Conservation (phyloP, 345 rosid species). For the Eucalyptus shirleyi region DNA sequence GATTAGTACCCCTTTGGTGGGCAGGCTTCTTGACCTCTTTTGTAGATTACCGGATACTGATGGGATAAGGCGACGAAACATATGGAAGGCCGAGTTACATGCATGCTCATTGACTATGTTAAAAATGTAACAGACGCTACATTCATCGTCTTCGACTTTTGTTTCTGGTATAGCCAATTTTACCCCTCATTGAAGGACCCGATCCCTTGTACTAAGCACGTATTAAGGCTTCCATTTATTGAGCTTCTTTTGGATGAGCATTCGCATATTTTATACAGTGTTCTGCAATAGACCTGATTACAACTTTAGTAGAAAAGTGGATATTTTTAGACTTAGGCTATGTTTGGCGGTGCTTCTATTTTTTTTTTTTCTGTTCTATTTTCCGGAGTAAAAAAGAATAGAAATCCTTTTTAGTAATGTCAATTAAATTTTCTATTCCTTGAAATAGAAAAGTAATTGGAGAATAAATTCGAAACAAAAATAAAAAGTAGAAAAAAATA, state of each 20-base stretch:
- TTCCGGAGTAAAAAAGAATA: too few relatives aligned
- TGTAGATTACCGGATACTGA: not conserved
- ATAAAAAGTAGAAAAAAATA: too few relatives aligned
- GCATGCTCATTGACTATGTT: not conserved
- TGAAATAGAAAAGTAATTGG: accelerated
- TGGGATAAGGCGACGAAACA: not conserved
- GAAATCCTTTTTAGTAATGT: too few relatives aligned
- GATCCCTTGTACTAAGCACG: not conserved
- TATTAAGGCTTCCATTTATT: not conserved
- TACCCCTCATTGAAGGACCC: not conserved
- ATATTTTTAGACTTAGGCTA: not conserved
- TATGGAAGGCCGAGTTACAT: not conserved
- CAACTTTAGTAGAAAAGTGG: not conserved
- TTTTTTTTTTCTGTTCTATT: too few relatives aligned
- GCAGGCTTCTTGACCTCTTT: not conserved
- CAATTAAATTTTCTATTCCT: too few relatives aligned
- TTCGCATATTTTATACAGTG: not conserved
- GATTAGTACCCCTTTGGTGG: not conserved
- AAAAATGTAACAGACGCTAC: not conserved
- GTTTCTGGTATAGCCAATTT: not conserved
- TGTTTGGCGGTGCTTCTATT: too few relatives aligned
- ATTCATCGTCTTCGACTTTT: not conserved
- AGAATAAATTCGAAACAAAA: accelerated
- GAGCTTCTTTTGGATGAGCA: not conserved
- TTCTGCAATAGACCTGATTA: not conserved